Evolutionary conservation across 148 eudicot species (phyloP).

Genomic region (Diospyros lotus): DNA sequence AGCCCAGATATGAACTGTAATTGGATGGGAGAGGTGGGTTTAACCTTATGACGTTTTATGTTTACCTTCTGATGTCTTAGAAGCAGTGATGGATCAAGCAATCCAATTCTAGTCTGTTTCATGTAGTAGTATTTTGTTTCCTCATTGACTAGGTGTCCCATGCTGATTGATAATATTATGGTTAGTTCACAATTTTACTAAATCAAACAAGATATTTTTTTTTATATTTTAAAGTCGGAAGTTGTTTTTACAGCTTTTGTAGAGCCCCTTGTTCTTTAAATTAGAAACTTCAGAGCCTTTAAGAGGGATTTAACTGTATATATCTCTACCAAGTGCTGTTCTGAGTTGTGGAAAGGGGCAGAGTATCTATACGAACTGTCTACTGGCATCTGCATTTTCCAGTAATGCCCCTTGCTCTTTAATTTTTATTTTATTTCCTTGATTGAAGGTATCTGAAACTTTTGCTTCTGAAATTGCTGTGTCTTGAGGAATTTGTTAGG

Average conservation of each 20-base stretch:
- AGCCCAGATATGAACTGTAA: no score
- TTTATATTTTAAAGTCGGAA: not conserved
- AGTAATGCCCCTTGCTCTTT: not conserved
- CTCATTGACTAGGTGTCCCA: no score
- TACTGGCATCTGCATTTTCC: not conserved
- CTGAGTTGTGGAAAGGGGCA: not conserved
- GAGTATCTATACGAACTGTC: not conserved
- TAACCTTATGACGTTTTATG: no score
- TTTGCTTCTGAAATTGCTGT: not conserved
- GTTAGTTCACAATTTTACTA: not conserved
- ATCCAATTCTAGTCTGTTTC: no score
- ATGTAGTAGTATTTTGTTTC: no score
- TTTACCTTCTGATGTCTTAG: no score
- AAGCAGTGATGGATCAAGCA: no score
- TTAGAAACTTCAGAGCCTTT: not conserved
- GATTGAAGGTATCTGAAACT: not conserved
- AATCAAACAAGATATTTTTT: not conserved
- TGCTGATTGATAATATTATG: not conserved
- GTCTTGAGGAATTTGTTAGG: not conserved
- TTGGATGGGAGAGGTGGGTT: no score
- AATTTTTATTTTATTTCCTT: not conserved
- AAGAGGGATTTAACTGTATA: not conserved
- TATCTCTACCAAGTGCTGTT: not conserved
- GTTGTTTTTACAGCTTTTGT: not conserved
- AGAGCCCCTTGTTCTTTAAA: not conserved